phyloP scores from a whole-genome alignment of 345 rosid species.

The Euphorbia lathyris region DNA sequence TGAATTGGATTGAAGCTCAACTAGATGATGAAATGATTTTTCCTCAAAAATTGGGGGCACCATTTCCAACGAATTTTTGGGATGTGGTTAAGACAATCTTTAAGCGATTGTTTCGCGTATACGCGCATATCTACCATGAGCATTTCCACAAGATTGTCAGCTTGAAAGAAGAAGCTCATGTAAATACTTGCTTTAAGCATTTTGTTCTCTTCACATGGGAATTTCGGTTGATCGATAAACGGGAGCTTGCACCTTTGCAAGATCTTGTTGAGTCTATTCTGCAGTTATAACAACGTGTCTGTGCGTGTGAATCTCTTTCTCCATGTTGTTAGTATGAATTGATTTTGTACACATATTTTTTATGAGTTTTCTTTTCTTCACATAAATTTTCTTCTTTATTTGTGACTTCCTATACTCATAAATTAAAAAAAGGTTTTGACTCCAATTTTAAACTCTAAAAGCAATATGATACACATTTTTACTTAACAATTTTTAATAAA shows the following conservation, averaged over 20 bases:
- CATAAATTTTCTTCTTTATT: background rate
- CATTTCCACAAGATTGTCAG: constrained; percentile 69
- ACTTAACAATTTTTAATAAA: no score
- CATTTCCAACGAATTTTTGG: constrained; percentile 52
- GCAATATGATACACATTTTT: constrained; percentile 1
- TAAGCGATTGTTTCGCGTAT: constrained; percentile 61
- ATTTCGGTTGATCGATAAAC: constrained; percentile 51
- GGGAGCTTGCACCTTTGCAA: constrained; percentile 59
- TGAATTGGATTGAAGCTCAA: constrained; percentile 72
- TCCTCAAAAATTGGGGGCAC: constrained; percentile 59
- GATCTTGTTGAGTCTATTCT: constrained; percentile 68
- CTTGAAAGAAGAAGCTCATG: constrained; percentile 73
- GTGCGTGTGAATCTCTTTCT: background rate
- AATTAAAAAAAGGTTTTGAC: background rate
- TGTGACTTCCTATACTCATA: constrained; percentile 3
- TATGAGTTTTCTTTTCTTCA: constrained; percentile 8
- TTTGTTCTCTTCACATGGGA: constrained; percentile 65
- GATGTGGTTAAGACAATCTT: constrained; percentile 65
- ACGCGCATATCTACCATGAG: constrained; percentile 71
- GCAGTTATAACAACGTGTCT: constrained; percentile 26
- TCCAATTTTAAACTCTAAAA: background rate
- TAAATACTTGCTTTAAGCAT: constrained; percentile 74
- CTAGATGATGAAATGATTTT: constrained; percentile 64
- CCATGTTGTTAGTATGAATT: background rate
- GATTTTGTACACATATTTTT: constrained; percentile 11